Base-by-base conservation (phyloP, 805 yeast genomes). In the Priceomyces haplophilus region DNA sequence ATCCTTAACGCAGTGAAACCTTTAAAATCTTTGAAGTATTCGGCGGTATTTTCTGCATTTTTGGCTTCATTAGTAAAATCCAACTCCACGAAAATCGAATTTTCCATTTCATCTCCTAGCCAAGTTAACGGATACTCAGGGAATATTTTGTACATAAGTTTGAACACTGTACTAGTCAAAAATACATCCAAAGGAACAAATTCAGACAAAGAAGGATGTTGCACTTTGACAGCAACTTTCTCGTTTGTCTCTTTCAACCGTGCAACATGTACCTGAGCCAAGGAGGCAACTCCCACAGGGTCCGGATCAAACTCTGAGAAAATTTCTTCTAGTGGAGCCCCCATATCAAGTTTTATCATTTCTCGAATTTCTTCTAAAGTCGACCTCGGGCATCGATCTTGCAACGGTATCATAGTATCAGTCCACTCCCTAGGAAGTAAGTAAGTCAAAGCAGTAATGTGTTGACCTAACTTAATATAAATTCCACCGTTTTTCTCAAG, bases 381-480 rank as follows among this genome's bases (percentile, higher is more conserved):
- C 1, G 96, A 84, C 50, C 75, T 70, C 0, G 99, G 98, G 59
- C 98, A 91, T 56, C 79, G 77, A 54, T 90, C 96, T 57, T 91
- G 98, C 40, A 93, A 67, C 1, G 97, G 96, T 25, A 83, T 73
- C 96, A 93, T 93, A 0, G 98, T 83, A 12, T 80, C 80, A 1
- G 98, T 91, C 99, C 99, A 93, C 64, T 93, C 97, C 3, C 68
- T 70, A 0, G 99, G 99, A 38, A 93, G 68, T 24, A 93, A 67
- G 62, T 93, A 93, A 1, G 97, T 87, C 78, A 93, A 75, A 0
- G 98, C 98, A 32, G 90, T 78, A 10, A 93, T 69, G 58, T 93
- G 99, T 61, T 93, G 99, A 10, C 99, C 99, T 34, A 93, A 68
- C 62, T 93, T 93, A 62, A 93, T 93, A 61, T 83, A 93, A 6